Conservation (phyloP, 1,139 yeast species). For the Hansenula lynferdii region DNA sequence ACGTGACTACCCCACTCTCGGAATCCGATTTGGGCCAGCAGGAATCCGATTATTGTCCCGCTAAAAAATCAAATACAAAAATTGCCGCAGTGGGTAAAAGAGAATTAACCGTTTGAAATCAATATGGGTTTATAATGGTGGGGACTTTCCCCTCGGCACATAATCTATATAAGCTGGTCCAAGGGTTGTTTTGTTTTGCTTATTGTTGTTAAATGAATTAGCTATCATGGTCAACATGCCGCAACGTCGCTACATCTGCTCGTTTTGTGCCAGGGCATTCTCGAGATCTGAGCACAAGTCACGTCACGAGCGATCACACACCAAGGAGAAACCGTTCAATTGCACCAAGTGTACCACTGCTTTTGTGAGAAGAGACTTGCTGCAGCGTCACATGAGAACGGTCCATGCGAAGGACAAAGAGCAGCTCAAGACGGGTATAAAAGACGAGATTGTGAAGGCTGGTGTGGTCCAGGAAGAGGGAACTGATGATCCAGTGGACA, state of each 20-base stretch:
- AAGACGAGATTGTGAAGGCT: no score
- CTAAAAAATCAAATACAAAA: no score
- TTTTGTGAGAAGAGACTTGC: slow-evolving; percentile 71
- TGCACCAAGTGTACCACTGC: slow-evolving; percentile 68
- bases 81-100: no score
- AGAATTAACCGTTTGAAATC: no score
- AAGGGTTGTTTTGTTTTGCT: no score
- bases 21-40: background rate
- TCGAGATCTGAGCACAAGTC: slow-evolving; percentile 79
- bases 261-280: slow-evolving; percentile 77
- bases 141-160: no score
- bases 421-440: no score
- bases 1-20: background rate
- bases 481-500: background rate
- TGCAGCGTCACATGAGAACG: slow-evolving; percentile 74
- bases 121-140: no score
- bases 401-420: slow-evolving; percentile 47
- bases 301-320: slow-evolving; percentile 80
- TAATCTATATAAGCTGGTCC: no score
- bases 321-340: slow-evolving; percentile 78
- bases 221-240: slow-evolving; percentile 35
- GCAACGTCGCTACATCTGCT: slow-evolving; percentile 66
- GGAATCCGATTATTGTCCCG: no score
- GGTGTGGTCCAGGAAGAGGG: background rate
- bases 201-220: no score